Evolutionary conservation across 2,329 filamentous ascomycete species (phyloP), one percentile per base, ranked within the genome.

Genomic region (Sporothrix globosa): DNA sequence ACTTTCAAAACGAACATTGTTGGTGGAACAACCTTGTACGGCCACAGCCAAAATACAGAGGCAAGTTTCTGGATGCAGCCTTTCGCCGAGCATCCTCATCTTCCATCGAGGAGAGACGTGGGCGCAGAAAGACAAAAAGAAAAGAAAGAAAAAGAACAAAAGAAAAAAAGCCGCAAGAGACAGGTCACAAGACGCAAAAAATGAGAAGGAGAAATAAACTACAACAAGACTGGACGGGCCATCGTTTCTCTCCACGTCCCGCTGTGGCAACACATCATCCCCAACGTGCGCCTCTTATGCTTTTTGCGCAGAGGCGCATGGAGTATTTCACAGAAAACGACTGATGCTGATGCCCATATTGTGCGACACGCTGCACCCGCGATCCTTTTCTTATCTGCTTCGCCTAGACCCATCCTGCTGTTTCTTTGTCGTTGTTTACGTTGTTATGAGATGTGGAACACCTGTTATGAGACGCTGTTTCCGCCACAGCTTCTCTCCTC

Each of bases 121-220:
- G 21, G 13, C 50, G 21, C 50, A 53, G n/a, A 11, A 53, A 53
- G n/a, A 53, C 21, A 14, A 24, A 24, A 24, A 7, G 17, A 50
- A 50, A 6, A 3, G 46, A 50, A 50, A n/a, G 17, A 6, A 50
- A 50, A 21, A 4, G 48, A 50, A n/a, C 2, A 50, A 19, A 50
- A 6, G 48, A 13, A n/a, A 19, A 50, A n/a, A 14, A 50, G 9
- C 7, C 5, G n/a, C 17, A 53, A 53, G 50, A 53, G n/a, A 53
- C 50, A 27, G 50, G 50, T 53, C 50, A 60, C 56, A 60, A 60
- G 30, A 60, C 56, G 41, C 56, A 5, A 60, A 58, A 60, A 41
- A 21, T 60, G 30, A 30, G 17, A 41, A 60, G 30, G 56, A 41
- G 54, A 60, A 41, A 41, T 21, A n/a, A 41, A 7, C 39, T 0